A percentile compares a stretch with the other conserved stretches of the same genome.
These are phyloP conservation scores for Obba rivulosa DNA, from an alignment of 768 basidiomycete genomes.

Conservation along the genomic window DNA sequence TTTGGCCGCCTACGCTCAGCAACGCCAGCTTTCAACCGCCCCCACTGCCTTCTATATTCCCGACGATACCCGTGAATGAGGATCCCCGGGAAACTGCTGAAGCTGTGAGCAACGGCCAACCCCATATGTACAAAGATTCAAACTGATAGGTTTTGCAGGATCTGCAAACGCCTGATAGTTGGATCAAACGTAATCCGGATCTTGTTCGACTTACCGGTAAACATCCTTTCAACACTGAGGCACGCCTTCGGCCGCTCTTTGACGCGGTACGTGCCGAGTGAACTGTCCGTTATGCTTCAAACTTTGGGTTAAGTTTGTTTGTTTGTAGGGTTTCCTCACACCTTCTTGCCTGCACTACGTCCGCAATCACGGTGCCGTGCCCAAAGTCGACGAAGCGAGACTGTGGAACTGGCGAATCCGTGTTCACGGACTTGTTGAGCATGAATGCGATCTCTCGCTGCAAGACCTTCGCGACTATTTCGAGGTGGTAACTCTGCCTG, in stretches of 20 bases:
- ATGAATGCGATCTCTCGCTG: constrained; percentile 35
- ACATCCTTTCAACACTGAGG: constrained; percentile 60
- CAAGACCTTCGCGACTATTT: constrained; percentile 41
- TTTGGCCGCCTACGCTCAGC: background rate
- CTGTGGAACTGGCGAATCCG: constrained; percentile 35
- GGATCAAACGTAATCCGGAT: constrained; percentile 32
- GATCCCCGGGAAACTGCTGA: constrained; percentile 19
- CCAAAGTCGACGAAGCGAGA: background rate
- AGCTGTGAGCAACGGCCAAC: constrained; percentile 12
- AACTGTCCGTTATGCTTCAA: too few species aligned
- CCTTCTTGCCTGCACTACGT: constrained; percentile 17
- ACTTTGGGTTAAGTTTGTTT: background rate
- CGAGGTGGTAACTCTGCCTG: constrained; percentile 49
- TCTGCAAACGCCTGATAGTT: constrained; percentile 34
- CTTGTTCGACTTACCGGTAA: constrained; percentile 51
- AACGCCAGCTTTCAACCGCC: constrained; percentile 10
- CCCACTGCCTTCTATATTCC: constrained; percentile 16
- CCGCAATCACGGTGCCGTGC: constrained; percentile 3
- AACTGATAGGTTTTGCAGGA: constrained; percentile 18
- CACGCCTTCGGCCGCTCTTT: constrained; percentile 40
- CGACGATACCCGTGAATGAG: constrained; percentile 19
- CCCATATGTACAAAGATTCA: background rate
- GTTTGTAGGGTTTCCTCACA: constrained; percentile 15
- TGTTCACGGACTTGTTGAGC: constrained; percentile 37
- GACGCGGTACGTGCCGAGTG: constrained; percentile 22